Base-by-base conservation (phyloP, 495 filamentous ascomycete species). In the Neurospora hispaniola region DNA sequence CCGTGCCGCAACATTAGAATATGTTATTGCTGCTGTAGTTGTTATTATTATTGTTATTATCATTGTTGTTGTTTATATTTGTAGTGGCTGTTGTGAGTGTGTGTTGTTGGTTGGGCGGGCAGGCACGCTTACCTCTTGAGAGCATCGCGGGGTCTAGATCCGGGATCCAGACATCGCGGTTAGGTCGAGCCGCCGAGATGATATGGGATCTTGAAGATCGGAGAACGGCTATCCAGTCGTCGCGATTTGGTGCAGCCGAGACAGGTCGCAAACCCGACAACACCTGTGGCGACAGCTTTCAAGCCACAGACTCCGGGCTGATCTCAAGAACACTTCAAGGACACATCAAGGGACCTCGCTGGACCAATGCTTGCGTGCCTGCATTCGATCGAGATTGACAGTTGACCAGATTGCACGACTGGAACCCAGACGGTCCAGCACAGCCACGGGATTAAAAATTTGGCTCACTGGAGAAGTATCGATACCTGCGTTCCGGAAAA, bases 341-440 rank as follows among this genome's bases (percentile, higher is more conserved):
- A 20, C 39, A 40, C 71, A 39, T 40, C 27, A 46, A 69, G 27
- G 42, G n/a, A 35, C 39, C 70, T 39, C 12, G 27, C 54, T 18
- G 54, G 54, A 66, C 54, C 54, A 66, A 66, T 35, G 27, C 35
- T 35, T 66, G 54, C 54, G 54, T 66, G 54, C 27, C 54, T 66
- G 54, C 54, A 66, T 66, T 66, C 54, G 35, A 66, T 66, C 54
- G 54, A 14, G 54, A 66, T 66, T 27, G 54, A 66, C 54, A 38
- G 54, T 66, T 18, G 27, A 66, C 31, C 54, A 18, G 54, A 62
- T 27, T 14, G 27, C 27, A 66, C 35, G 54, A 66, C 54, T 66
- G 54, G 73, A 23, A 71, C 70, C 73, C 59, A 74, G 35, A 72
- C 10, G 27, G 35, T 44, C 16, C 54, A 42, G 59, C 70, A 72